Evolutionary conservation across 805 yeast genomes (phyloP), one percentile per base, ranked within the genome.

Genomic region (Saccharomycopsis olivae): DNA sequence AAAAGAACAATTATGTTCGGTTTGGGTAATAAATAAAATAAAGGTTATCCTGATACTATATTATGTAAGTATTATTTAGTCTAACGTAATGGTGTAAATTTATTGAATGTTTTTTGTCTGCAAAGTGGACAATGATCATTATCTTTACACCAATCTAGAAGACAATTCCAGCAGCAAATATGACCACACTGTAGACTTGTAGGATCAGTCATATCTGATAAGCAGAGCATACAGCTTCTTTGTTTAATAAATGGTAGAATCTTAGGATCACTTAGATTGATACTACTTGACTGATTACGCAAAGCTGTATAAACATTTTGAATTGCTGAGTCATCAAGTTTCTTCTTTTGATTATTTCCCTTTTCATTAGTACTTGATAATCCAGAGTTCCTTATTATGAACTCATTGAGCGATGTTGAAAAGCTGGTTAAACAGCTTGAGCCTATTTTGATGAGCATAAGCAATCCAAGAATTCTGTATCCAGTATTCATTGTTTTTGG

Each of bases 131-230:
- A 89, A 53, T 87, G 96, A 0, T 86, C 78, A 44, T 71, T 64
- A 49, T 87, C 95, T 47, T 85, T 66, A 43, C 87, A 74, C 97
- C 97, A 89, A 50, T 83, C 94, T 5, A 76, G 67, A 3, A 87
- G 75, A 56, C 97, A 89, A 5, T 65, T 66, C 96, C 97, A 89
- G 59, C 98, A 89, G 57, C 84, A 89, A 13, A 85, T 43, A 56
- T 89, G 98, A 0, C 97, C 98, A 59, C 98, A 89, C 3, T 78
- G 72, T 0, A 95, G 86, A 45, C 84, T 73, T 1, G 95, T 65
- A 3, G 98, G 97, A 46, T 83, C 73, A 1, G 61, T 65, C 92
- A 89, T 83, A 13, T 70, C 66, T 6, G 82, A 77, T 18, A 89
- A 66, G 55, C 98, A 89, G 16, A 92, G 66, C 69, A 87, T 80